These are phyloP conservation scores for Escallonia rubra DNA, from an alignment of 129 eudicot genomes.

Conservation along the genomic window DNA sequence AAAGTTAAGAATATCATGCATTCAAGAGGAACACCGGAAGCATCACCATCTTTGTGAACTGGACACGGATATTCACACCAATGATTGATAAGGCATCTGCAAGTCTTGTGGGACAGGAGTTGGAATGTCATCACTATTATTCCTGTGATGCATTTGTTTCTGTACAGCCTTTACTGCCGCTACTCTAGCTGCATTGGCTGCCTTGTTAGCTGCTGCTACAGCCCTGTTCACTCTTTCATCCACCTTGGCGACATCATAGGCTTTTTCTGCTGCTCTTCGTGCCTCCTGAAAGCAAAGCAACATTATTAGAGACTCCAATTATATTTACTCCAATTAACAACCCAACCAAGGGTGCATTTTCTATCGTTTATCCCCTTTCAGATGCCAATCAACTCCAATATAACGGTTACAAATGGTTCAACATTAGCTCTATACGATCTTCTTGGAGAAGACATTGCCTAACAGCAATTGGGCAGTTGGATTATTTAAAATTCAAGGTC, in stretches of 20 bases:
- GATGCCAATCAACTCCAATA: neutral
- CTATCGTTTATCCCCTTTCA: too few species aligned
- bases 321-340: too few species aligned
- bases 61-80: slow-evolving; percentile 11
- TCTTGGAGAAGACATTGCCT: neutral
- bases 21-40: neutral
- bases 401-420: neutral
- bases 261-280: slow-evolving; percentile 85
- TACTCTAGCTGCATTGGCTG: slow-evolving; percentile 93
- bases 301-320: too few species aligned
- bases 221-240: slow-evolving; percentile 96
- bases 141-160: slow-evolving; percentile 74
- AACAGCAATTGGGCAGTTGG: too few species aligned
- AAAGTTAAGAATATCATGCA: neutral
- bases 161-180: slow-evolving; percentile 95
- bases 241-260: slow-evolving; percentile 81
- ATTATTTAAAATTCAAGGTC: too few species aligned
- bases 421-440: neutral
- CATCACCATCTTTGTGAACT: neutral
- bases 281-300: slow-evolving; percentile 54
- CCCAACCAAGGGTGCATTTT: too few species aligned
- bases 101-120: slow-evolving; percentile 22
- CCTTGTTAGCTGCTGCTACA: slow-evolving; percentile 84
- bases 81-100: slow-evolving; percentile 20
- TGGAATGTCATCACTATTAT: slow-evolving; percentile 58